Conservation (phyloP, 2,329 filamentous ascomycete species). For the Dryadomyces quercus-mongolicae region DNA sequence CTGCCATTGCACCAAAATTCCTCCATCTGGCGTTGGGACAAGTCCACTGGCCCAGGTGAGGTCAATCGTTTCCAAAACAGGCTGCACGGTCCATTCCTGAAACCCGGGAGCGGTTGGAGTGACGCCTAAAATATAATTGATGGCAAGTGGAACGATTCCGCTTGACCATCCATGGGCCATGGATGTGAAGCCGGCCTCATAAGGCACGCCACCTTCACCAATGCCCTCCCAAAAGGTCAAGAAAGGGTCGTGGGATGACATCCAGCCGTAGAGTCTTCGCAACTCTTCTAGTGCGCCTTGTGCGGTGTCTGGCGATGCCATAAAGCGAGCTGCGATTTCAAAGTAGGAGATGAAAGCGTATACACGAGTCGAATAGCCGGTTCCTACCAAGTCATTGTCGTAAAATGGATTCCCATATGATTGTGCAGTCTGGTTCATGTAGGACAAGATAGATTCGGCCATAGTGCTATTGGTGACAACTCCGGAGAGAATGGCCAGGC, state of each 20-base stretch:
- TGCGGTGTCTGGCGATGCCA: conserved; percentile 4
- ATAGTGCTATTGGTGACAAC: conserved; percentile 17
- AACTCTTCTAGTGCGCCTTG: conserved; percentile 27
- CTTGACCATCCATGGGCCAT: conserved; percentile 40
- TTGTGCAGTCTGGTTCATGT: conserved; percentile 22
- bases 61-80: conserved; percentile 20
- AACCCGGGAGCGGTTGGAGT: conserved; percentile 31
- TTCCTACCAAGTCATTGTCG: conserved; percentile 27
- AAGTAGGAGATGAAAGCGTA: conserved; percentile 42
- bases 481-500: conserved; percentile 29
- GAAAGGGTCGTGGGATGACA: conserved; percentile 31
- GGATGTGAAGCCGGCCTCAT: conserved; percentile 33
- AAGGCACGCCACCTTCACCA: conserved; percentile 26
- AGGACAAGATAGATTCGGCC: conserved; percentile 24
- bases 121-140: conserved; percentile 33
- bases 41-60: conserved; percentile 30
- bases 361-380: conserved; percentile 29
- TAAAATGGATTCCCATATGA: conserved; percentile 40
- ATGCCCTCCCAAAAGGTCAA: conserved; percentile 41
- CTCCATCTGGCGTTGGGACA: conserved; percentile 28
- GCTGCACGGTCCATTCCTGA: conserved; percentile 25
- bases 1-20: conserved; percentile 26
- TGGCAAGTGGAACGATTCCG: conserved; percentile 34
- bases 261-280: conserved; percentile 35
- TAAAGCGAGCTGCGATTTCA: conserved; percentile 36